These are phyloP conservation scores for Eleusine indica DNA, from an alignment of 176 grass and related monocot genomes.

Conservation along the genomic window DNA sequence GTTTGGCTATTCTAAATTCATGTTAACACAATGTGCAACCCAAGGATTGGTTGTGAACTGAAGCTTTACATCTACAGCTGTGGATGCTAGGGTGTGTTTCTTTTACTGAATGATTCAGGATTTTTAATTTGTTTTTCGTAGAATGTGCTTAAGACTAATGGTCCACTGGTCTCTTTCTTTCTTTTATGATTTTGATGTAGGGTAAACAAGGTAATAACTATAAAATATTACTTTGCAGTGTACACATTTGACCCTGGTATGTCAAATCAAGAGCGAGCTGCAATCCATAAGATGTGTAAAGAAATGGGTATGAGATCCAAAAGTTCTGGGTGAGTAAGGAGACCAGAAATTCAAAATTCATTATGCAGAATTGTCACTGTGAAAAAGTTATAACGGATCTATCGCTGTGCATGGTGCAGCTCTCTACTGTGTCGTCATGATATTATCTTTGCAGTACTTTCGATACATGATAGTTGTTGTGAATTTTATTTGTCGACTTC, in stretches of 20 bases:
- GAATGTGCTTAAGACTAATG: neutral
- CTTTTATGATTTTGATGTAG: conserved; percentile 19
- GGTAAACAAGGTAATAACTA: conserved; percentile 34
- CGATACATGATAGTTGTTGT: conserved; percentile 24
- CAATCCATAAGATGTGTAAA: conserved; percentile 71
- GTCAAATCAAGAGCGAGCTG: conserved; percentile 63
- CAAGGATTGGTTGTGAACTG: neutral
- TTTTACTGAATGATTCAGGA: neutral
- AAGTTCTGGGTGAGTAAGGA: conserved; percentile 80
- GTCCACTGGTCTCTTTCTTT: neutral
- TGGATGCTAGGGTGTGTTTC: neutral
- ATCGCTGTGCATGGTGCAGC: conserved; percentile 18
- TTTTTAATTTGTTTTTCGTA: neutral
- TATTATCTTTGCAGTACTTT: conserved; percentile 18
- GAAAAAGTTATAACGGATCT: conserved; percentile 10
- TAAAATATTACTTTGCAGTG: conserved; percentile 50
- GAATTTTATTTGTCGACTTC: conserved; percentile 13
- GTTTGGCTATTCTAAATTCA: neutral
- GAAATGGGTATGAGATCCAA: conserved; percentile 91
- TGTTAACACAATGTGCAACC: neutral
- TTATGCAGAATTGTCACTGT: neutral
- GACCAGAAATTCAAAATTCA: conserved; percentile 12
- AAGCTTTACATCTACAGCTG: neutral
- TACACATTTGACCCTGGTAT: conserved; percentile 72
- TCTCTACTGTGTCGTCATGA: conserved; percentile 12